A percentile compares a stretch with the other conserved stretches of the same genome.
Conservation (phyloP, 2,329 filamentous ascomycete genomes). For the Venturia carpophila region DNA sequence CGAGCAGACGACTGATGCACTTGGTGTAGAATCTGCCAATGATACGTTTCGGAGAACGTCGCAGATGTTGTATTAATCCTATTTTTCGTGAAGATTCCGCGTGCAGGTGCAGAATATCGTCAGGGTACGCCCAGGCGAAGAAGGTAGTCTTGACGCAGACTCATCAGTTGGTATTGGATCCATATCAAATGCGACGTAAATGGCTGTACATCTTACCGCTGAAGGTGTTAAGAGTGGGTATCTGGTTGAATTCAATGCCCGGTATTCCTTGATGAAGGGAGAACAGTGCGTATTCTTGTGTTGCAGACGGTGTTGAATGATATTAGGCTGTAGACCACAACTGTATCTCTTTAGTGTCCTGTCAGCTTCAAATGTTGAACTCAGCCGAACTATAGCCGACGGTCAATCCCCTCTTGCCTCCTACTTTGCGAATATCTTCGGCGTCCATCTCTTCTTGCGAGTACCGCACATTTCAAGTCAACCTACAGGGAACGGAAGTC, state of each 20-base stretch:
- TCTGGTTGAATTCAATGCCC: not conserved
- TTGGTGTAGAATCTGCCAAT: not conserved
- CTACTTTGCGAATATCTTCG: too few relatives aligned
- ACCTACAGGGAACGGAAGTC: not conserved
- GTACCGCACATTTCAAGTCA: not conserved
- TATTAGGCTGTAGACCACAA: too few relatives aligned
- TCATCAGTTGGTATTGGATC: not conserved
- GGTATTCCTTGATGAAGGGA: too few relatives aligned
- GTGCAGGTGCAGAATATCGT: not conserved
- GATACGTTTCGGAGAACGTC: not conserved
- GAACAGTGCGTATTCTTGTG: not conserved
- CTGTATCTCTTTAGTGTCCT: too few relatives aligned
- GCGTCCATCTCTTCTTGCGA: not conserved
- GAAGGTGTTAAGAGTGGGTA: not conserved
- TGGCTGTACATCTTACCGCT: not conserved
- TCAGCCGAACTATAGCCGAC: too few relatives aligned
- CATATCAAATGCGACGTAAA: not conserved
- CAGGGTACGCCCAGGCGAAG: not conserved
- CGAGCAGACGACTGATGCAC: not conserved
- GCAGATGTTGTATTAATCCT: not conserved
- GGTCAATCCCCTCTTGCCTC: too few relatives aligned
- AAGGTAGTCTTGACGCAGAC: not conserved
- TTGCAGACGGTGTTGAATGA: not conserved
- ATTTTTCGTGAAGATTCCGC: not conserved
- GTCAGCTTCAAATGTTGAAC: too few relatives aligned